These are phyloP conservation scores for Candida tunisiensis DNA, from an alignment of 1,139 yeast genomes.

Conservation along the genomic window DNA sequence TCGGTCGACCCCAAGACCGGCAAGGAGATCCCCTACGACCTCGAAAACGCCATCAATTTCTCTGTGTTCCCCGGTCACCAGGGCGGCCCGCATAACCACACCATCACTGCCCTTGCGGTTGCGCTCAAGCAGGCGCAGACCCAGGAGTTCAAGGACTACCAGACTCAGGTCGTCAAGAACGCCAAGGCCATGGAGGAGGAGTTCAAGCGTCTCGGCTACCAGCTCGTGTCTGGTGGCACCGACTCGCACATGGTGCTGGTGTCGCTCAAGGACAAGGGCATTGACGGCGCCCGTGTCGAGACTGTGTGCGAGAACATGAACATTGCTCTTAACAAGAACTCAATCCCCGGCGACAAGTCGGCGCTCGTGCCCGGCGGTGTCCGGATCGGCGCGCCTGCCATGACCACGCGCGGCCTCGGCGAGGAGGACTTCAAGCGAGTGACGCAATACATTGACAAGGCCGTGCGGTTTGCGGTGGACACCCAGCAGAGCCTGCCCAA, in stretches of 20 bases:
- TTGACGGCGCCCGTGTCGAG: constrained; percentile 95
- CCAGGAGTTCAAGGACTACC: constrained; percentile 80
- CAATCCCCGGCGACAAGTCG: constrained; percentile 91
- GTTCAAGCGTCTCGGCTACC: constrained; percentile 49
- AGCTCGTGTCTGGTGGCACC: constrained; percentile 81
- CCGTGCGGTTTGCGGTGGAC: constrained; percentile 63
- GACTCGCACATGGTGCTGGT: constrained; percentile 87
- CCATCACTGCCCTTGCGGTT: constrained; percentile 88
- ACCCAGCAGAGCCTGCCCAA: constrained; percentile 65
- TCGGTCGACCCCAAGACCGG: constrained; percentile 68
- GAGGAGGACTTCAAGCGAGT: constrained; percentile 63
- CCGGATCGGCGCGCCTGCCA: constrained; percentile 95
- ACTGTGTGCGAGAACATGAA: constrained; percentile 76
- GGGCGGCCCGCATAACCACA: constrained; percentile 98
- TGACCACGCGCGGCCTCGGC: constrained; percentile 92
- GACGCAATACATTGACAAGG: constrained; percentile 60
- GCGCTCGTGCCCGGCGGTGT: constrained; percentile 93
- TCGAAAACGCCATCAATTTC: constrained; percentile 82
- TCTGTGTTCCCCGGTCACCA: constrained; percentile 98
- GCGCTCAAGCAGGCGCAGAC: constrained; percentile 81
- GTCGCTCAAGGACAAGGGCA: constrained; percentile 65
- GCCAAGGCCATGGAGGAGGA: constrained; percentile 65
- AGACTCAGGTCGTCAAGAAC: constrained; percentile 62
- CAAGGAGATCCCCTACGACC: constrained; percentile 70
- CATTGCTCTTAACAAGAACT: constrained; percentile 91